Percentiles rank a stretch among this genome's conserved stretches.
phyloP scores from a whole-genome alignment of 345 rosid genomes.

The Microthlaspi erraticum region DNA sequence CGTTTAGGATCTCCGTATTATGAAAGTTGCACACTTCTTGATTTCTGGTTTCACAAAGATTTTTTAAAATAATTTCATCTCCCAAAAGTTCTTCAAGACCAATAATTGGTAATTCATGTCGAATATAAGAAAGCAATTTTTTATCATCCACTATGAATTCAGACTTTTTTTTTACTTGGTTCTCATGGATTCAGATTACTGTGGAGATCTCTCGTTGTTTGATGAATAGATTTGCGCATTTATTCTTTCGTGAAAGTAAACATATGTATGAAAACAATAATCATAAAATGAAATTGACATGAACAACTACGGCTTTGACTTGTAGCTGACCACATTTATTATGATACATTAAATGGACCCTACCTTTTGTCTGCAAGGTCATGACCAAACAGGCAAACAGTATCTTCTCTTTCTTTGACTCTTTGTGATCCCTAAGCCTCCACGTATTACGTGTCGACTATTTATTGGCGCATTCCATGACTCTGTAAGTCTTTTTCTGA shows the following conservation, averaged over 20 bases:
- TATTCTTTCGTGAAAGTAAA: slow-evolving; percentile 34
- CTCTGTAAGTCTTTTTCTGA: not conserved
- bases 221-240: slow-evolving; percentile 31
- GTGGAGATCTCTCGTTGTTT: slow-evolving; percentile 13
- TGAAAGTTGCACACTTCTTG: slow-evolving; percentile 11
- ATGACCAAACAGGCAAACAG: slow-evolving; percentile 37
- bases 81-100: not conserved
- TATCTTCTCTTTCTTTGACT: slow-evolving; percentile 41
- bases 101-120: not conserved
- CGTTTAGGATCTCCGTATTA: not conserved
- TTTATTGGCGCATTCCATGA: not conserved
- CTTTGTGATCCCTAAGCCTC: slow-evolving; percentile 39
- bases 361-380: slow-evolving; percentile 28
- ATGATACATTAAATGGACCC: slow-evolving; percentile 34
- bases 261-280: slow-evolving; percentile 33
- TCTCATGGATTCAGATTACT: slow-evolving; percentile 4
- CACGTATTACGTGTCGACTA: slow-evolving; percentile 5
- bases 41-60: not conserved
- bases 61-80: slow-evolving; percentile 16
- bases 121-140: too few species aligned
- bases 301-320: slow-evolving; percentile 34
- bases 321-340: slow-evolving; percentile 45
- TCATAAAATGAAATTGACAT: not conserved
- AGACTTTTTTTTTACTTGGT: not conserved
- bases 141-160: too few species aligned